Evolutionary conservation across 495 filamentous ascomycete genomes (phyloP).

Genomic region (Cudoniella acicularis): DNA sequence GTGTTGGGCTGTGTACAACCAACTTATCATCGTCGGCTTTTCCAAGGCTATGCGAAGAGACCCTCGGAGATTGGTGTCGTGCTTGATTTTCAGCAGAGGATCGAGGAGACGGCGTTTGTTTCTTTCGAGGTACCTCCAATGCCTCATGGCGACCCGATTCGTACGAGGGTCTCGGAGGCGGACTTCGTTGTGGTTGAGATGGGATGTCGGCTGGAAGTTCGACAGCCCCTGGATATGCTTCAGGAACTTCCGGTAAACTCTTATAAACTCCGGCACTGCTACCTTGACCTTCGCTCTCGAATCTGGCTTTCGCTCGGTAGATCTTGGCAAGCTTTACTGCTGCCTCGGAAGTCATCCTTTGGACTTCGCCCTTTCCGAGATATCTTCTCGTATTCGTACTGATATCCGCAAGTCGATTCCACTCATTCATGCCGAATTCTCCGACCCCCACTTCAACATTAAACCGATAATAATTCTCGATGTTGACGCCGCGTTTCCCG

Average conservation of each 20-base stretch:
- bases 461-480: constrained; percentile 93
- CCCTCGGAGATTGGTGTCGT: not conserved
- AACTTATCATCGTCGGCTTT: constrained; percentile 41
- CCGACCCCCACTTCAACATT: constrained; percentile 97
- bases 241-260: constrained; percentile 23
- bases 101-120: constrained; percentile 29
- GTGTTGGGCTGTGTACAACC: constrained; percentile 48
- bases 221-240: constrained; percentile 48
- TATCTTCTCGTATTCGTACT: constrained; percentile 86
- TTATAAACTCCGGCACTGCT: constrained; percentile 4
- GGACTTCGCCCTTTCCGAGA: constrained; percentile 66
- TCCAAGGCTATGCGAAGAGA: constrained; percentile 1
- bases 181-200: constrained; percentile 17
- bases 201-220: constrained; percentile 63
- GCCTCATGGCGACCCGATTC: constrained; percentile 27
- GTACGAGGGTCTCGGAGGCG: constrained; percentile 24
- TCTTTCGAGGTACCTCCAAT: constrained; percentile 31
- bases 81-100: constrained; percentile 22
- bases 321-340: constrained; percentile 84
- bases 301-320: constrained; percentile 41
- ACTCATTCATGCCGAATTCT: constrained; percentile 98
- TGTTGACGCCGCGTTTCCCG: constrained; percentile 70
- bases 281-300: constrained; percentile 9
- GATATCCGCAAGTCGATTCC: constrained; percentile 89
- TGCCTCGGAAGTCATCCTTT: constrained; percentile 68